phyloP scores from a whole-genome alignment of 169 alveolate species.

The Eimeria maxima region DNA sequence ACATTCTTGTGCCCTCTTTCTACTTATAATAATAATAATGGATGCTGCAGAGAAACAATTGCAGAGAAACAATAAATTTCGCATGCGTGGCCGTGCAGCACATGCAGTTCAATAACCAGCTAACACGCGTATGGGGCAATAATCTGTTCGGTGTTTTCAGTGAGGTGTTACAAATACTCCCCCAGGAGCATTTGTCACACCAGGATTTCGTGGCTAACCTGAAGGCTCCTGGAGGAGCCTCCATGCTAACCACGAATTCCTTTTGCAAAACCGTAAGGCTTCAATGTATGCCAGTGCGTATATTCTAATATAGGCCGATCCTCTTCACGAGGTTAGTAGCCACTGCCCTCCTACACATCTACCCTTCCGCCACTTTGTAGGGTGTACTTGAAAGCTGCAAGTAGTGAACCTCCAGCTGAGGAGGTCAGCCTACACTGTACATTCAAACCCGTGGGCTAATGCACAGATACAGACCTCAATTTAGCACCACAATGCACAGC shows the following conservation, averaged over 20 bases:
- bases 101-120: neutral
- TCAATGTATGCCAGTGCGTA: neutral
- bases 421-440: too few relatives aligned
- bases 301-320: neutral
- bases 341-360: neutral
- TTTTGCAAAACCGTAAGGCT: neutral
- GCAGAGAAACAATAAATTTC: neutral
- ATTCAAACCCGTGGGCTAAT: neutral
- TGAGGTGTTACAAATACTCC: neutral
- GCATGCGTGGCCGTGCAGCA: neutral
- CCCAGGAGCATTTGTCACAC: too few relatives aligned
- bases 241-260: neutral
- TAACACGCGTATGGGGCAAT: neutral
- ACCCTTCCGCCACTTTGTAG: neutral
- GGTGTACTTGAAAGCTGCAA: too few relatives aligned
- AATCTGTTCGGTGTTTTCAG: neutral
- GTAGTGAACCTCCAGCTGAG: too few relatives aligned
- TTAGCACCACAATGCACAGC: neutral
- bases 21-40: neutral
- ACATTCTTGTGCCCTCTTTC: neutral
- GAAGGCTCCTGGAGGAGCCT: neutral
- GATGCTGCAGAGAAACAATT: neutral
- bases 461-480: neutral
- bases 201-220: too few relatives aligned
- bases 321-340: neutral